phyloP scores from a whole-genome alignment of 768 basidiomycete genomes.

The Boletales sp. region DNA sequence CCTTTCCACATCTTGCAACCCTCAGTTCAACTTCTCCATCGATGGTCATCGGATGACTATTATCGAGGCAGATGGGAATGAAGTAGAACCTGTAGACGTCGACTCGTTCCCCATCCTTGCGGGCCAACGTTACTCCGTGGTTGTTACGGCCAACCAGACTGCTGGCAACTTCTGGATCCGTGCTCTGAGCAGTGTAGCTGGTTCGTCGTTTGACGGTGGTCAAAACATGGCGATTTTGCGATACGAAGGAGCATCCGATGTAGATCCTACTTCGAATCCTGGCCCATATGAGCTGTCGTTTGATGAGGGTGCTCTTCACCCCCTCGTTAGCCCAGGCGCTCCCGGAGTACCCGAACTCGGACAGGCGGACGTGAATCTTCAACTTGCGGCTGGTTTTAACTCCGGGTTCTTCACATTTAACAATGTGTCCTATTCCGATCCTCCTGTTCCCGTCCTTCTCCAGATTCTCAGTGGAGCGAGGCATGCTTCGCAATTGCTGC shows the following conservation, averaged over 20 bases:
- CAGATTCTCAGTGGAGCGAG: constrained; percentile 51
- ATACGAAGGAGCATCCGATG: constrained; percentile 37
- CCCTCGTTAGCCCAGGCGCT: constrained; percentile 24
- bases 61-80: constrained; percentile 47
- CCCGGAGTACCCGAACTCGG: constrained; percentile 34
- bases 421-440: constrained; percentile 31
- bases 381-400: constrained; percentile 9
- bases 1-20: constrained; percentile 45
- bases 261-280: too few relatives aligned
- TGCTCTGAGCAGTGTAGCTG: constrained; percentile 32
- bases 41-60: constrained; percentile 42
- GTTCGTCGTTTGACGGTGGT: constrained; percentile 29
- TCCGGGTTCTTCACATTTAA: constrained; percentile 18
- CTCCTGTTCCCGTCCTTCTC: constrained; percentile 47
- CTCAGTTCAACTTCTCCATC: constrained; percentile 36
- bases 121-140: constrained; percentile 38
- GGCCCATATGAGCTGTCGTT: too few relatives aligned
- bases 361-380: constrained; percentile 37
- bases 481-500: constrained; percentile 45
- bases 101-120: constrained; percentile 30
- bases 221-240: constrained; percentile 48
- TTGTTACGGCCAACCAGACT: constrained; percentile 40
- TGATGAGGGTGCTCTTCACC: constrained; percentile 36
- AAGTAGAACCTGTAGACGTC: constrained; percentile 37
- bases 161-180: constrained; percentile 53